Evolutionary conservation across 371 early-diverging fungal species (phyloP).

Genomic region (Apophysomyces sp.): DNA sequence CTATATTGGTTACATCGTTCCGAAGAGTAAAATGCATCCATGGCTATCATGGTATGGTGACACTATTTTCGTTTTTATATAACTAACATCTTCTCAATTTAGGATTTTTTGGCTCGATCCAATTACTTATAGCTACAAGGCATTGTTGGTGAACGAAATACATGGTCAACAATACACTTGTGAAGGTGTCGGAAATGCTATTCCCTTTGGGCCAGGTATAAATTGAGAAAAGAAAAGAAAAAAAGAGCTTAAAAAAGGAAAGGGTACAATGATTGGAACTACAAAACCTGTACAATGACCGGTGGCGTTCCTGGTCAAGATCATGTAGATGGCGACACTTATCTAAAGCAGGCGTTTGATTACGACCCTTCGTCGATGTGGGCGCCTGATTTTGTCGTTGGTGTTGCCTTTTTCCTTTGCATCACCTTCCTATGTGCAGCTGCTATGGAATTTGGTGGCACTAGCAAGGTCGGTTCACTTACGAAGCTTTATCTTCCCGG

Average conservation of each 20-base stretch:
- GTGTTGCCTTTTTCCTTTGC: constrained; percentile 29
- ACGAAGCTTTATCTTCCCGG: constrained; percentile 35
- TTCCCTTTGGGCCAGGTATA: constrained; percentile 33
- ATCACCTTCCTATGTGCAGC: constrained; percentile 25
- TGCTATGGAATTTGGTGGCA: constrained; percentile 30
- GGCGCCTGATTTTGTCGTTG: constrained; percentile 40
- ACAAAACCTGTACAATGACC: constrained; percentile 47
- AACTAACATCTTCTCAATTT: too few relatives aligned
- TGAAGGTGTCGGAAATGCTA: constrained; percentile 29
- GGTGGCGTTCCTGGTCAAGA: constrained; percentile 42
- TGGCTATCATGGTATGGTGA: constrained; percentile 39
- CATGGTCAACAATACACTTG: constrained; percentile 20
- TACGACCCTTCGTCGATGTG: constrained; percentile 19
- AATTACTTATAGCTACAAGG: constrained; percentile 55
- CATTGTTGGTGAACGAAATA: constrained; percentile 63
- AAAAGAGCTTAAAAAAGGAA: not conserved
- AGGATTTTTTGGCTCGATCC: constrained; percentile 49
- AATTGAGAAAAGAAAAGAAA: not conserved
- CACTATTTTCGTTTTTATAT: too few relatives aligned
- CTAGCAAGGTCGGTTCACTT: constrained; percentile 31
- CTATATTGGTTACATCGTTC: constrained; percentile 68
- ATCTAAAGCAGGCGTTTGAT: constrained; percentile 20
- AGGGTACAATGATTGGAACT: constrained; percentile 27
- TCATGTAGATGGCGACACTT: constrained; percentile 44
- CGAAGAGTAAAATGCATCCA: constrained; percentile 62